These are phyloP conservation scores for Arthrobotrys musiformis DNA, from an alignment of 2,329 filamentous ascomycete genomes.

Conservation along the genomic window DNA sequence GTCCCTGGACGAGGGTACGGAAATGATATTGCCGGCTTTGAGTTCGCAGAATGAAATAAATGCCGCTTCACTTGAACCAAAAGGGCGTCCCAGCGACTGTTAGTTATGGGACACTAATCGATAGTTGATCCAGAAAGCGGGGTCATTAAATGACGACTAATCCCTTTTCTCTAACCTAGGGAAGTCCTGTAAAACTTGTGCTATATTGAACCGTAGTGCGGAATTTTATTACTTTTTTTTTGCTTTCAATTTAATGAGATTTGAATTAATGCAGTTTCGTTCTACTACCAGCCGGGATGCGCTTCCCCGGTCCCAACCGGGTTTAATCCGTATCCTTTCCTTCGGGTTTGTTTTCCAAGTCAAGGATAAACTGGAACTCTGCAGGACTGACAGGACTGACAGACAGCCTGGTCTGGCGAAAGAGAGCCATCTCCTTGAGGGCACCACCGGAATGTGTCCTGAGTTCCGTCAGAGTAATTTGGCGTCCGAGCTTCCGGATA, in stretches of 20 bases:
- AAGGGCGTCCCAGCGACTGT: conserved; percentile 3
- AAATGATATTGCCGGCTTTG: conserved; percentile 35
- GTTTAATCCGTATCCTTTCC: conserved; percentile 53
- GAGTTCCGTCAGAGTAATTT: conserved; percentile 54
- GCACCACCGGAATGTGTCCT: conserved; percentile 53
- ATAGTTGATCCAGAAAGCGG: conserved; percentile 53
- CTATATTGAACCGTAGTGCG: neutral
- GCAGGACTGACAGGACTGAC: conserved; percentile 54
- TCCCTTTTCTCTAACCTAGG: conserved; percentile 15
- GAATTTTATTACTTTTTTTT: conserved; percentile 12
- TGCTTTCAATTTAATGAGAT: conserved; percentile 30
- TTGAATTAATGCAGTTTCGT: conserved; percentile 12
- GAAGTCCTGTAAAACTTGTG: conserved; percentile 3
- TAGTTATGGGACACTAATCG: conserved; percentile 34
- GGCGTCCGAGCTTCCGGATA: conserved; percentile 51
- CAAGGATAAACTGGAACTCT: conserved; percentile 55
- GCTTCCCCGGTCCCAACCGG: conserved; percentile 36
- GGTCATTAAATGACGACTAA: conserved; percentile 53
- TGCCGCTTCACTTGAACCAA: conserved; percentile 28
- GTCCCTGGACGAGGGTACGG: conserved; percentile 36
- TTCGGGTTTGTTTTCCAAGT: conserved; percentile 53
- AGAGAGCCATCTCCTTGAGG: conserved; percentile 49
- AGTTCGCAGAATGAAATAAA: conserved; percentile 35
- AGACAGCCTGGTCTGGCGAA: conserved; percentile 53
- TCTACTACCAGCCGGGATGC: conserved; percentile 23